Conservation (phyloP, 1,284 basidiomycete genomes). For the Sanghuangporus baumii region DNA sequence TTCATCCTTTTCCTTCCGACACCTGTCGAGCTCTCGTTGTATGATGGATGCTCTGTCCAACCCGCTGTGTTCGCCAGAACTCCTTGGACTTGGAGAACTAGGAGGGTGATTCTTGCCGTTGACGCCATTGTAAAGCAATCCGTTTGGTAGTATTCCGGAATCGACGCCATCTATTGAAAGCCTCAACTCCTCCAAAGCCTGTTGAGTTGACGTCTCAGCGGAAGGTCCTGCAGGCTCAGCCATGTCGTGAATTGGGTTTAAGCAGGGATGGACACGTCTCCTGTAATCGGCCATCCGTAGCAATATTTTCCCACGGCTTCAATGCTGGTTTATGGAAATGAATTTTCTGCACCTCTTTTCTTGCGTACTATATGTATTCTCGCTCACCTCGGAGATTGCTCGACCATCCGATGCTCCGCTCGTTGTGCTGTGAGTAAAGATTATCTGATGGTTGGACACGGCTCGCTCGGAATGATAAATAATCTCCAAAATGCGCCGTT, state of each 20-base stretch:
- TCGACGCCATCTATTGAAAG: conserved; percentile 19
- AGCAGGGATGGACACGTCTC: neutral
- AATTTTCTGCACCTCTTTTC: neutral
- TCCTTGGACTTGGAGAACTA: conserved; percentile 10
- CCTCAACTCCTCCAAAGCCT: conserved; percentile 19
- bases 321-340: neutral
- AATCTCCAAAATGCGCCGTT: too few species aligned
- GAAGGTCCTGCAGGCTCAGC: conserved; percentile 1
- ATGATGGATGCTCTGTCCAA: conserved; percentile 7
- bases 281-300: neutral
- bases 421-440: too few species aligned
- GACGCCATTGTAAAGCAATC: conserved; percentile 9
- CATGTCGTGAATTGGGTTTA: conserved; percentile 6
- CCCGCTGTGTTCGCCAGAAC: conserved; percentile 9
- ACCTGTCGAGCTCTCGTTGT: conserved; percentile 29
- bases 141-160: neutral
- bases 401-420: too few species aligned
- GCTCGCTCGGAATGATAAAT: too few species aligned
- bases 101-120: conserved; percentile 13
- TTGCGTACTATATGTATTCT: neutral
- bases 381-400: too few species aligned
- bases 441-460: too few species aligned
- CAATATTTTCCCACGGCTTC: neutral
- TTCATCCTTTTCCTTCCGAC: conserved; percentile 75
- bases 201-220: conserved; percentile 17